phyloP scores from a whole-genome alignment of 192 early-diverging fungal genomes.

The Rhizoclosmatium globosum region DNA sequence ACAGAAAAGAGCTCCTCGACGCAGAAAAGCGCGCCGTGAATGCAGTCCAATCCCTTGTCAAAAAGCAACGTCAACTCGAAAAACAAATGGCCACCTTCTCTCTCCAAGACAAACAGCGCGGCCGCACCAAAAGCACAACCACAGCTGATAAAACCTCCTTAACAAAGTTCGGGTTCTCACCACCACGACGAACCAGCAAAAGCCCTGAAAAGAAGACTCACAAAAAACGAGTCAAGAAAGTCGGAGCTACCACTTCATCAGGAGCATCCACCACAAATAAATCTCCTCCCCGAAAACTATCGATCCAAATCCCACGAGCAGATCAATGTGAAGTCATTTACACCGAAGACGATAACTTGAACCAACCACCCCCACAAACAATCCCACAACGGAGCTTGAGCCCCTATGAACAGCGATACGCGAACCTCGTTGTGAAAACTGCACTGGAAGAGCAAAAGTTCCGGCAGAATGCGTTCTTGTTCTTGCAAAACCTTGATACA shows the following conservation, averaged over 20 bases:
- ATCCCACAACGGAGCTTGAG: not conserved
- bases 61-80: not conserved
- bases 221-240: not conserved
- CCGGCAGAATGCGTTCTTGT: not conserved
- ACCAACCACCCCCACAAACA: not conserved
- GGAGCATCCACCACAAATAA: not conserved
- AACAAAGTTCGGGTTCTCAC: not conserved
- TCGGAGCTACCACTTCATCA: not conserved
- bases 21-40: not conserved
- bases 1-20: not conserved
- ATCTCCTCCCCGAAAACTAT: not conserved
- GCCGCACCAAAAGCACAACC: not conserved
- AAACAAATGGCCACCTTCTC: not conserved
- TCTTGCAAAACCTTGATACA: constrained; percentile 9
- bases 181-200: not conserved
- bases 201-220: not conserved
- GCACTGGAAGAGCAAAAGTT: not conserved
- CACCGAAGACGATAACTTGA: not conserved
- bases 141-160: not conserved
- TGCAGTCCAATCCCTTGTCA: not conserved
- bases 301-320: not conserved
- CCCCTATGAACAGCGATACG: not conserved
- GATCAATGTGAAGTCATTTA: not conserved
- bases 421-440: not conserved
- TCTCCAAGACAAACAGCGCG: not conserved